phyloP scores from a whole-genome alignment of 1,284 basidiomycete species.

The Ustilago curta region DNA sequence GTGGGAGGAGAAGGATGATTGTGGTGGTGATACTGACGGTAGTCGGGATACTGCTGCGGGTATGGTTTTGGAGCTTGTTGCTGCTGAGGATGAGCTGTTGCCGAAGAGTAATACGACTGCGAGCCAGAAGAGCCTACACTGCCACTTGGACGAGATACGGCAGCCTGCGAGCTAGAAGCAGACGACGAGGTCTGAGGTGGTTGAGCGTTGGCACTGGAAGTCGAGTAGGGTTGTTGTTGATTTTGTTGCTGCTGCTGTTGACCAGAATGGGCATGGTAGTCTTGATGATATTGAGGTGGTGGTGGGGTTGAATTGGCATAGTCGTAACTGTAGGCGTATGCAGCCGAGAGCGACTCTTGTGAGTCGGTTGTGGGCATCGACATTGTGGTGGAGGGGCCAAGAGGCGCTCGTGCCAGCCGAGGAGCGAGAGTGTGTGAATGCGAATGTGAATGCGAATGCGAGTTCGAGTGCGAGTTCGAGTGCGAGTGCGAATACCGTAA shows the following conservation, averaged over 20 bases:
- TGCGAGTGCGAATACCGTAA: background rate
- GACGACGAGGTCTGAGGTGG: constrained; percentile 17
- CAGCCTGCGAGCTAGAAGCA: constrained; percentile 20
- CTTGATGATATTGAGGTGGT: constrained; percentile 16
- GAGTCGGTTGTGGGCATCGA: constrained; percentile 44
- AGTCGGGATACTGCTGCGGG: constrained; percentile 25
- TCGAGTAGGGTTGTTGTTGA: constrained; percentile 10
- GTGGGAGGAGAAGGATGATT: constrained; percentile 36
- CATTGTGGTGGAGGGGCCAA: background rate
- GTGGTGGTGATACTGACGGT: constrained; percentile 15
- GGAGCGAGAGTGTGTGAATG: background rate
- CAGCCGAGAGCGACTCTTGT: constrained; percentile 46
- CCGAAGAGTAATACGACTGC: constrained; percentile 40
- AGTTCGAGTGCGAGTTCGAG: too few species aligned
- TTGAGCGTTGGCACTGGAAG: constrained; percentile 11
- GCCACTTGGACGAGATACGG: constrained; percentile 29
- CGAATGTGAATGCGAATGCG: too few species aligned
- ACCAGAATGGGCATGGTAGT: constrained; percentile 8
- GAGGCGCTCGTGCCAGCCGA: background rate
- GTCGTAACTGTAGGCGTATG: constrained; percentile 47
- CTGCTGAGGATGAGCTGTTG: constrained; percentile 14
- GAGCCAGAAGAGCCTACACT: constrained; percentile 49
- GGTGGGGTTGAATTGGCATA: constrained; percentile 15
- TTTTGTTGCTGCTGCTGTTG: constrained; percentile 5
- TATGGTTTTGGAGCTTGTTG: constrained; percentile 23